phyloP scores from a whole-genome alignment of 208 protist genomes.

The Polymyxa betae region DNA sequence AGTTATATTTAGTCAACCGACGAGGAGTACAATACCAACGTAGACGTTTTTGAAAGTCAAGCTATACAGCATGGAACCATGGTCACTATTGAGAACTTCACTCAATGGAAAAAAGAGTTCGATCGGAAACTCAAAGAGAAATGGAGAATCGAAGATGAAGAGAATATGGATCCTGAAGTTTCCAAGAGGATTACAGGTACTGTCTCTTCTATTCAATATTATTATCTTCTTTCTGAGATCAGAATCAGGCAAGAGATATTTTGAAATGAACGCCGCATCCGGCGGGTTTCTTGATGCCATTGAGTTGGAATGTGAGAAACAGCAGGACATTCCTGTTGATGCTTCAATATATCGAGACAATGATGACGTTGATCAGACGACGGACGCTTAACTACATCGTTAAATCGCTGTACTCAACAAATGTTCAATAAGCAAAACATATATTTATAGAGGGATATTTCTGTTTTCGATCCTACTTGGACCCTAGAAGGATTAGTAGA shows the following conservation, averaged over 20 bases:
- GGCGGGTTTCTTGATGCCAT: background rate
- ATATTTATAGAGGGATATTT: no score
- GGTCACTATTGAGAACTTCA: background rate
- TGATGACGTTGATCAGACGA: no score
- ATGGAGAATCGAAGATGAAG: background rate
- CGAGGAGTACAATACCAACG: background rate
- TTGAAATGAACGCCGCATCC: background rate
- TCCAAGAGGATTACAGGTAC: background rate
- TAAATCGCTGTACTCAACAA: no score
- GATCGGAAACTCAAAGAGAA: background rate
- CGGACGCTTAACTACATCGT: no score
- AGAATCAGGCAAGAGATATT: background rate
- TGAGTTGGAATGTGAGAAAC: background rate
- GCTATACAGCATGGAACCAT: background rate
- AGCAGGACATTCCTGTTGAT: no score
- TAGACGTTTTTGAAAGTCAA: background rate
- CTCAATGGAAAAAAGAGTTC: background rate
- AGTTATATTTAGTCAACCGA: background rate
- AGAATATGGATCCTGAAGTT: background rate
- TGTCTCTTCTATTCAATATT: no score
- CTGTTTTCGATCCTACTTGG: no score
- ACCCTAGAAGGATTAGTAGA: no score
- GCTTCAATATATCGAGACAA: no score
- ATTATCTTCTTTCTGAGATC: no score
- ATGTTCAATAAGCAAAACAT: no score